Base-by-base conservation (phyloP, 805 yeast species). In the Candida stauntonica region DNA sequence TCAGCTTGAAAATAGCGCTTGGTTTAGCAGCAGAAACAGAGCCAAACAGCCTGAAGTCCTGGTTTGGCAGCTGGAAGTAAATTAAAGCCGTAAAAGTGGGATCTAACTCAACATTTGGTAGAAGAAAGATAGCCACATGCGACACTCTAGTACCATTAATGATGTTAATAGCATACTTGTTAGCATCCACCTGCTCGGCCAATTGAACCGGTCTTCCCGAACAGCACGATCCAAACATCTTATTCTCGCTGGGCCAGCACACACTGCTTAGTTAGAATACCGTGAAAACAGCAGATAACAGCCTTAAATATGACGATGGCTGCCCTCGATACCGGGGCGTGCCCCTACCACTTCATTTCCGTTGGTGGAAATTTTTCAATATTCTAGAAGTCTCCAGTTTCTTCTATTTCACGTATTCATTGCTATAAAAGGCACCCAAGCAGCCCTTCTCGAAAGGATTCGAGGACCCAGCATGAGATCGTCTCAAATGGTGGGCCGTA, bases 1-100 rank as follows among this genome's bases (percentile, higher is more conserved):
- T 86, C 42, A 91, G 73, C 54, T 81, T 83, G 67, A 85, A 93
- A 3, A 93, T 93, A 0, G 97, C 96, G 42, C 95, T 85, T 26
- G 94, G 98, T 57, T 91, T 93, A 26, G 61, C 64, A 0, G 70
- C 62, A 31, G 74, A 72, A 19, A 83, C 54, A 11, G 79, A 79
- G 4, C 91, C 91, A 39, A 82, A 68, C 12, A 86, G 65, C 47
- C 73, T 74, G 60, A 82, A 85, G 21, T 81, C 70, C 39, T 64
- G 67, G 11, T 51, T 48, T 2, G 69, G 68, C 36, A 89, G 63
- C 57, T 91, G 96, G 62, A 87, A 91, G 60, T 83, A 93, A 2
- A 93, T 86, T 29, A 91, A 70, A 0, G 97, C 98, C 1, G 91
- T 78, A 50, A 69, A 82, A 33, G 73, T 73, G 1, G 76, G 73